Base-by-base conservation (phyloP, 1,139 yeast genomes). In the Yamadazyma dendronema region DNA sequence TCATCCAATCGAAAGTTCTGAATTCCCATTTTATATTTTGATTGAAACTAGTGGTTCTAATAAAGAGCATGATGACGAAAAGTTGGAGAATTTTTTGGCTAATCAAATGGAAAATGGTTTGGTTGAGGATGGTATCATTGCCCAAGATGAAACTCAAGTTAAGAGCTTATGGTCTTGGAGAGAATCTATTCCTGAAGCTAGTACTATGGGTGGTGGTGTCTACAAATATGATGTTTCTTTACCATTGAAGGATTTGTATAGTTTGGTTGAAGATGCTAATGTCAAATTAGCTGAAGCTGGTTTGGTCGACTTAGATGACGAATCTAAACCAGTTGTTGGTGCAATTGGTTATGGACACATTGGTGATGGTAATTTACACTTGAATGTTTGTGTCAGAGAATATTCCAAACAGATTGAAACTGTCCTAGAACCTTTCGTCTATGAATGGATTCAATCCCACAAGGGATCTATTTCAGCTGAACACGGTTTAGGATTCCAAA, bases 401-500 rank as follows among this genome's bases (percentile, higher is more conserved):
- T 90, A 90, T 62, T 74, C 75, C 48, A 83, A 85, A 59, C 74
- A 70, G 24, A 84, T 90, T 39, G 97, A 90, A 64, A 65, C 74
- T 38, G 77, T 74, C 2, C 72, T 92, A 45, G 97, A 92, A 62
- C 97, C 97, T 29, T 90, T 84, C 64, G 92, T 92, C 21, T 92
- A 88, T 54, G 95, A 92, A 65, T 89, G 92, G 85, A 85, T 92
- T 43, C 72, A 77, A 38, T 53, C 63, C 23, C 75, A 81, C 44
- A 65, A 80, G 30, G 98, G 98, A 22, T 88, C 97, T 1, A 83
- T 92, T 36, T 84, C 95, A 42, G 98, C 97, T 30, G 98, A 92
- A 62, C 98, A 92, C 60, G 98, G 98, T 4, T 72, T 92, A 43
- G 98, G 98, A 1, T 86, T 92, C 76, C 96, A 90, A 56, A 92